These are phyloP conservation scores for Penicillium hordei DNA, from an alignment of 2,329 filamentous ascomycete species.

Conservation along the genomic window DNA sequence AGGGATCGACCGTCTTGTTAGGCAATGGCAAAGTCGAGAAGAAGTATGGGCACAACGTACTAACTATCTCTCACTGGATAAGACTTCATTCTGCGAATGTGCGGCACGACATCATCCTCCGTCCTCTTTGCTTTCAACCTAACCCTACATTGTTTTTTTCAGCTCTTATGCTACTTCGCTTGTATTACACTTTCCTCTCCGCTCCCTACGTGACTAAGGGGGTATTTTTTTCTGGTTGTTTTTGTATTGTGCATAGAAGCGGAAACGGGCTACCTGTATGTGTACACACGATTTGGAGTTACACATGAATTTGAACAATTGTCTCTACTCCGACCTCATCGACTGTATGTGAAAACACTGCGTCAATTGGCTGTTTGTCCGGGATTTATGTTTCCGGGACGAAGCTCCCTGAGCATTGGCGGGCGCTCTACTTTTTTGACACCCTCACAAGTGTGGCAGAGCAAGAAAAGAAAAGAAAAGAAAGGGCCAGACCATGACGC, in stretches of 20 bases:
- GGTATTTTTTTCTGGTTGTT: too few relatives aligned
- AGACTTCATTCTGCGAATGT: constrained; percentile 36
- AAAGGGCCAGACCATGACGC: neutral
- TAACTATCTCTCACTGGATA: constrained; percentile 37
- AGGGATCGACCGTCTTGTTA: constrained; percentile 80
- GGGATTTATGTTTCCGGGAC: neutral
- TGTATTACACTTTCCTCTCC: neutral
- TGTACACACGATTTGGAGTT: constrained; percentile 3
- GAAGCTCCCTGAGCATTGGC: neutral
- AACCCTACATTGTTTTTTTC: neutral
- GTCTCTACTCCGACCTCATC: neutral
- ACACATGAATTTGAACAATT: neutral
- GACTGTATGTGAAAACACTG: neutral
- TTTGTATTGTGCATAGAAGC: too few relatives aligned
- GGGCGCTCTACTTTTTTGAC: neutral
- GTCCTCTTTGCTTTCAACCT: neutral
- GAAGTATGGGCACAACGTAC: constrained; percentile 61
- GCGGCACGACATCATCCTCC: constrained; percentile 35
- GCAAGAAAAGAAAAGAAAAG: neutral
- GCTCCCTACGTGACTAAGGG: neutral
- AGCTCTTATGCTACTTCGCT: neutral
- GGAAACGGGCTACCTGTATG: neutral
- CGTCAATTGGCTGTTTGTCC: neutral
- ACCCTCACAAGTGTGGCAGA: neutral
- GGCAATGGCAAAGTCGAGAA: constrained; percentile 60